Evolutionary conservation across 1,284 basidiomycete species (phyloP).

Genomic region (Irpex lacteus): DNA sequence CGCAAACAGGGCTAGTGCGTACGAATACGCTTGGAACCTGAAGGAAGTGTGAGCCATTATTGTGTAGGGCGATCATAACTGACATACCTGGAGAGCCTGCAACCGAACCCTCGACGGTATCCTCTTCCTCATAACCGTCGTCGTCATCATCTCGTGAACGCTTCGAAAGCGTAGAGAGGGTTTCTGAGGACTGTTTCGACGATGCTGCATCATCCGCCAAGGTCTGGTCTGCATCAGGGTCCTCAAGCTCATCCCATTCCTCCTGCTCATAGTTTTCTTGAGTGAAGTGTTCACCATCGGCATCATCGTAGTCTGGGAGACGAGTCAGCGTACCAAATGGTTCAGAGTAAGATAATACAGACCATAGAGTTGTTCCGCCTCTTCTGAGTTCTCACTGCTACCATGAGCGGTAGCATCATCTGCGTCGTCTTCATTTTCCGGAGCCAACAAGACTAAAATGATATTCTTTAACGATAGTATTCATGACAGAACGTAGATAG

Average conservation of each 20-base stretch:
- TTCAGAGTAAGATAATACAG: background rate
- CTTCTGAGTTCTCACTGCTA: background rate
- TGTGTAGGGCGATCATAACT: background rate
- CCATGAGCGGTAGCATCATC: constrained; percentile 6
- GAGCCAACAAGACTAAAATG: background rate
- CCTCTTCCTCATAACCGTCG: constrained; percentile 7
- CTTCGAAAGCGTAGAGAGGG: constrained; percentile 12
- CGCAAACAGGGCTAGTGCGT: background rate
- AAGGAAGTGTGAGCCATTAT: background rate
- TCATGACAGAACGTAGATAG: background rate
- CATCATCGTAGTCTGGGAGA: constrained; percentile 3
- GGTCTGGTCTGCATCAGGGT: background rate
- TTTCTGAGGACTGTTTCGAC: constrained; percentile 13
- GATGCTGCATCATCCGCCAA: background rate
- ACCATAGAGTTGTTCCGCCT: constrained; percentile 9
- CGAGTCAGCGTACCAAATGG: background rate
- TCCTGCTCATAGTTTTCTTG: background rate
- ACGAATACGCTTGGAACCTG: background rate
- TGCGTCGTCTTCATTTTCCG: background rate
- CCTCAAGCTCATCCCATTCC: constrained; percentile 11
- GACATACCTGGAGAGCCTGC: constrained; percentile 10
- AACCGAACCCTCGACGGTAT: background rate
- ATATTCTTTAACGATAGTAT: background rate
- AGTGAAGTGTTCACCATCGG: background rate
- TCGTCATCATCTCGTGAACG: constrained; percentile 14